These are phyloP conservation scores for Pseudocercospora pini-densiflorae DNA, from an alignment of 2,329 filamentous ascomycete genomes.

Conservation along the genomic window DNA sequence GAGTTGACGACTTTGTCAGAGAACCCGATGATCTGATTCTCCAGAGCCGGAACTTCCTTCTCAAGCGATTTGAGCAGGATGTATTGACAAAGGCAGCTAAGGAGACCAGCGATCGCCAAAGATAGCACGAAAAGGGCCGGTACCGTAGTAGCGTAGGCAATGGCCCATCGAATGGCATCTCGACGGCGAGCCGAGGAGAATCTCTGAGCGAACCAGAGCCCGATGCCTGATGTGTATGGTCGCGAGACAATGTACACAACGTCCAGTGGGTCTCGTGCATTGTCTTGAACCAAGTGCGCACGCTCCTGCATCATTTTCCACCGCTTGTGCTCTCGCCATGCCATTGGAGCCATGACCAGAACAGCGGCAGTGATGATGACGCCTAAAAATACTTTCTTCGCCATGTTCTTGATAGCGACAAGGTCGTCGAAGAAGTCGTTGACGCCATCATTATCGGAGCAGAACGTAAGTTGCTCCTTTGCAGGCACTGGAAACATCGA, in stretches of 20 bases:
- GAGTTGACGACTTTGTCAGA: constrained; percentile 75
- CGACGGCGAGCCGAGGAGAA: constrained; percentile 69
- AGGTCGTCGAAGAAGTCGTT: constrained; percentile 81
- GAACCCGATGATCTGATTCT: constrained; percentile 76
- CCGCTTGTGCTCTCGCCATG: constrained; percentile 75
- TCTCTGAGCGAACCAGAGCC: constrained; percentile 70
- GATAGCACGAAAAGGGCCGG: constrained; percentile 85
- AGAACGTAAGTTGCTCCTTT: constrained; percentile 84
- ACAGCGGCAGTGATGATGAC: constrained; percentile 73
- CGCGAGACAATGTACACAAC: constrained; percentile 85
- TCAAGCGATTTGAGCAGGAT: constrained; percentile 75
- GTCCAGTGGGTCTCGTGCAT: constrained; percentile 80
- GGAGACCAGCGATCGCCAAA: constrained; percentile 78
- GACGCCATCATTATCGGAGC: constrained; percentile 81
- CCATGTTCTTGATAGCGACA: constrained; percentile 66
- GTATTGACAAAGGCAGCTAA: constrained; percentile 82
- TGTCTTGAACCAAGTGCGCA: constrained; percentile 66
- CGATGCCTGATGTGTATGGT: constrained; percentile 73
- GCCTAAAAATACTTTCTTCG: constrained; percentile 76
- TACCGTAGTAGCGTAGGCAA: constrained; percentile 85
- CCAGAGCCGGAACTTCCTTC: constrained; percentile 75
- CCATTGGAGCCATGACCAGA: constrained; percentile 76
- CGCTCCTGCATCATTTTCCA: constrained; percentile 76
- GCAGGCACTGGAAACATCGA: constrained; percentile 79
- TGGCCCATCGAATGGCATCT: constrained; percentile 77